Conservation (phyloP, 2,329 filamentous ascomycete genomes). For the Microsporum audouinii region DNA sequence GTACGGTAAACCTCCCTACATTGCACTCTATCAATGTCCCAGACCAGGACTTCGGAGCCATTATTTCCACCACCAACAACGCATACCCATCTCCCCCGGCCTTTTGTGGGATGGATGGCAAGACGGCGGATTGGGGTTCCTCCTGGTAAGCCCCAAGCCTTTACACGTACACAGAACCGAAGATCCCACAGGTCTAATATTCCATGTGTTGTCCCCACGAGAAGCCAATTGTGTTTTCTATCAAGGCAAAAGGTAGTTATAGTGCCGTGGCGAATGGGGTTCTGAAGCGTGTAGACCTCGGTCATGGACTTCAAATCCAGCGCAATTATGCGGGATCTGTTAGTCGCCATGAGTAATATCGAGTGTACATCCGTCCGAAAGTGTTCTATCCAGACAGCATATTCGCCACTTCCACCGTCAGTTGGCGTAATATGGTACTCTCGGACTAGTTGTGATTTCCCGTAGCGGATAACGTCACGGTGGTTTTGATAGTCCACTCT, state of each 20-base stretch:
- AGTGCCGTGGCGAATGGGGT: constrained; percentile 81
- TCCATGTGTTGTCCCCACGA: constrained; percentile 84
- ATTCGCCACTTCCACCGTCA: constrained; percentile 45
- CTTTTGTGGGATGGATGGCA: constrained; percentile 63
- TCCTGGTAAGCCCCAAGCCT: constrained; percentile 76
- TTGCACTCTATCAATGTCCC: constrained; percentile 83
- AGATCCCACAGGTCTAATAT: constrained; percentile 92
- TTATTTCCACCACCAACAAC: constrained; percentile 77
- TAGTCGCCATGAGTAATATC: constrained; percentile 77
- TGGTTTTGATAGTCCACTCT: constrained; percentile 59
- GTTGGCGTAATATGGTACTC: constrained; percentile 57
- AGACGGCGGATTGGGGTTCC: constrained; percentile 71
- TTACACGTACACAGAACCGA: constrained; percentile 79
- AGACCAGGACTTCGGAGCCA: constrained; percentile 75
- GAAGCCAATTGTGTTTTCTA: constrained; percentile 74
- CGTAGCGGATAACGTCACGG: constrained; percentile 57
- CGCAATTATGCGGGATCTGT: constrained; percentile 67
- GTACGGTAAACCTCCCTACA: constrained; percentile 80
- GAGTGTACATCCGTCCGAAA: constrained; percentile 73
- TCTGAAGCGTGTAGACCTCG: constrained; percentile 66
- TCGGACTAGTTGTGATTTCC: constrained; percentile 62
- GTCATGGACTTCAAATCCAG: constrained; percentile 82
- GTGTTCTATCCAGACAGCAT: constrained; percentile 84
- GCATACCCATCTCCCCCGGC: constrained; percentile 73
- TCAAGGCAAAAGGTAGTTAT: constrained; percentile 88